These are phyloP conservation scores for Bimuria novae-zelandiae DNA, from an alignment of 2,329 filamentous ascomycete species.

Conservation along the genomic window DNA sequence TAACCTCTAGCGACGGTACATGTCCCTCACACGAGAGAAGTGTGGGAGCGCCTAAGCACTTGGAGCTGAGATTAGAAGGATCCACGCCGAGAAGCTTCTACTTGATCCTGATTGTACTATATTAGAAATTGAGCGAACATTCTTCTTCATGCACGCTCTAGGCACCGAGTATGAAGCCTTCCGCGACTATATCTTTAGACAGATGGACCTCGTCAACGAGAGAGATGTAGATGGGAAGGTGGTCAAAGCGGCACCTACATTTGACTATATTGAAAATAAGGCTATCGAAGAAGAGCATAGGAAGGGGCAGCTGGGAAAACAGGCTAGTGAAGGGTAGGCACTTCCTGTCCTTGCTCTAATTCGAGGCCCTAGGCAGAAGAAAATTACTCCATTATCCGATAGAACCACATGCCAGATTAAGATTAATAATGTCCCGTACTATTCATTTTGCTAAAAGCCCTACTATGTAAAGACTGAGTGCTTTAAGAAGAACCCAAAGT, in stretches of 20 bases:
- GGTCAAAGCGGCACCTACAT: conserved; percentile 10
- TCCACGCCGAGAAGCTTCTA: not conserved
- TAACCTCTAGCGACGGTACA: not conserved
- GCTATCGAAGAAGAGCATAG: conserved; percentile 10
- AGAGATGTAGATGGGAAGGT: conserved; percentile 8
- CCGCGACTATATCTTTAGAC: not conserved
- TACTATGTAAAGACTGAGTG: not conserved
- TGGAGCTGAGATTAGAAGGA: conserved; percentile 4
- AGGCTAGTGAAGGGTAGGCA: not conserved
- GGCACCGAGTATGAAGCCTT: not conserved
- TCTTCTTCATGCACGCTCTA: not conserved
- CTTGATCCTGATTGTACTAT: not conserved
- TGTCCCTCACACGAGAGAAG: not conserved
- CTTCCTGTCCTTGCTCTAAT: conserved; percentile 3
- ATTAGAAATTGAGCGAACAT: not conserved
- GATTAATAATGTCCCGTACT: not conserved
- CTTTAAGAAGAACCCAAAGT: not conserved
- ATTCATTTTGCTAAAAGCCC: not conserved
- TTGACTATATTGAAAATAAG: conserved; percentile 14
- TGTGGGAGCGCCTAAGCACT: conserved; percentile 4
- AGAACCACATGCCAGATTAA: not conserved
- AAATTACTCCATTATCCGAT: not conserved
- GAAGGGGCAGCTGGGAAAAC: conserved; percentile 6
- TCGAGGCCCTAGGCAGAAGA: not conserved
- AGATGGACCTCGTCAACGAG: not conserved